Percentiles rank a stretch among this genome's conserved stretches.
Conservation (phyloP, 371 early-diverging fungal genomes). For the Batkoa obscura region DNA sequence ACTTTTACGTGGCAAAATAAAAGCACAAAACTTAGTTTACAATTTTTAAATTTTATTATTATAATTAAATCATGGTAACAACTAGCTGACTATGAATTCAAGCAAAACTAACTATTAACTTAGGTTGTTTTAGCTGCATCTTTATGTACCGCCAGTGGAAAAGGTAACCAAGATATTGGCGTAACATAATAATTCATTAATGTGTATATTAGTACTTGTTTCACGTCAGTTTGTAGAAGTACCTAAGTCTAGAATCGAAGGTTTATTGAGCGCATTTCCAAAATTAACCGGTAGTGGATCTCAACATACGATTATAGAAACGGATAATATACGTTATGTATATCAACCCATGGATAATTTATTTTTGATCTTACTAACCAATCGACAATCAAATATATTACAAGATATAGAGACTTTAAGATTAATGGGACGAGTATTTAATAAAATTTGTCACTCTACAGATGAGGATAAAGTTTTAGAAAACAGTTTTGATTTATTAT, state of each 20-base stretch:
- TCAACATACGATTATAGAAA: constrained; percentile 93
- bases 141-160: constrained; percentile 6
- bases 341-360: constrained; percentile 92
- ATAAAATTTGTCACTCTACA: constrained; percentile 78
- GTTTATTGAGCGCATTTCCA: constrained; percentile 85
- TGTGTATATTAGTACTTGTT: constrained; percentile 47
- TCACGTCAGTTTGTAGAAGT: constrained; percentile 94
- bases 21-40: too few species aligned
- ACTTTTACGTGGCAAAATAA: too few species aligned
- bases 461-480: constrained; percentile 44
- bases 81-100: too few species aligned
- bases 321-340: constrained; percentile 88
- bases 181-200: background rate
- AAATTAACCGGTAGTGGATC: constrained; percentile 77
- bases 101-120: too few species aligned
- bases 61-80: too few species aligned
- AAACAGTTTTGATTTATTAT: constrained; percentile 74
- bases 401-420: constrained; percentile 90
- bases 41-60: too few species aligned
- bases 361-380: constrained; percentile 30
- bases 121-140: constrained; percentile 7
- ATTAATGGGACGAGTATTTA: constrained; percentile 78
- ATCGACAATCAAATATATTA: constrained; percentile 50
- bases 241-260: constrained; percentile 91
- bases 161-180: background rate